Base-by-base conservation (phyloP, 306 rosid genomes). In the Cucurbita pepo region DNA sequence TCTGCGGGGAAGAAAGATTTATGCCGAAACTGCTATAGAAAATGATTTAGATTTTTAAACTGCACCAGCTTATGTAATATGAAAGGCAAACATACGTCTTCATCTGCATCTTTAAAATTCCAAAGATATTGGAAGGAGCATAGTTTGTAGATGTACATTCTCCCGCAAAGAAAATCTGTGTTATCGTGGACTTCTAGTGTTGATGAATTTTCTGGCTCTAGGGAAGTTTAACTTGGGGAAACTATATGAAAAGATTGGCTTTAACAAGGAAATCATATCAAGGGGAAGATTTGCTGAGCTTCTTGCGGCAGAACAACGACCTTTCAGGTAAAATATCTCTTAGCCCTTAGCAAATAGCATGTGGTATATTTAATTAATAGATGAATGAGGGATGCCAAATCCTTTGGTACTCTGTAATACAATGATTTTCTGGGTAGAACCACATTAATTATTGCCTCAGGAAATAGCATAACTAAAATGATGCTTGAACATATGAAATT, bases 201-300 rank as follows among this genome's bases (percentile, higher is more conserved):
- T 48, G 43, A 72, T 71, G 55, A 22, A 43, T 60, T 78, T 25
- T 83, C 70, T 75, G 61, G 53, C 80, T 76, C 61, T 69, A 90
- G 98, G 92, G 75, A 94, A 85, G 76, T 78, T 94, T 74, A 94
- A 87, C 83, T 82, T 94, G 77, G 96, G 86, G 78, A 87, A 89
- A 67, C 88, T 94, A 56, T 94, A 90, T 81, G 97, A 90, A 89
- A 94, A 83, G 92, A 89, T 94, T 84, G 98, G 98, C 61, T 90
- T 90, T 84, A 90, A 89, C 84, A 94, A 90, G 78, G 96, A 94
- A 85, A 82, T 89, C 73, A 82, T 94, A 79, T 94, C 97, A 34
- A 85, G 88, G 85, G 98, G 98, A 83, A 90, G 81, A 82, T 94
- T 81, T 82, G 89, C 96, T 16, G 98, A 94, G 86, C 84, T 90